Evolutionary conservation across 192 early-diverging fungal species (phyloP).

Genomic region (Chytriomyces hyalinus): DNA sequence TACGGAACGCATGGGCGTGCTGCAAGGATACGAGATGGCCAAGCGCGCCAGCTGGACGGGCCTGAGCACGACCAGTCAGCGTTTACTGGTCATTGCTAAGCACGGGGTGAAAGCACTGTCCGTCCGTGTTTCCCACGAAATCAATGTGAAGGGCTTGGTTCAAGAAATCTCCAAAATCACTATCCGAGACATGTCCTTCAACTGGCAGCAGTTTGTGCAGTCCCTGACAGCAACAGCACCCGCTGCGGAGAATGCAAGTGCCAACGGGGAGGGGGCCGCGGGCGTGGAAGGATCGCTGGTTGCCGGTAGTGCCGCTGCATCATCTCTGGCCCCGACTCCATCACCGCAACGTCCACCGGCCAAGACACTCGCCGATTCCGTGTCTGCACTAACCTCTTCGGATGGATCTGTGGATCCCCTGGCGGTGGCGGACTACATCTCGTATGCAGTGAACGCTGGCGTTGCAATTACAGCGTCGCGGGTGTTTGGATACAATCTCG

Average conservation of each 20-base stretch:
- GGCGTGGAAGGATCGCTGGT: not conserved
- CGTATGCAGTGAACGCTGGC: slow-evolving; percentile 29
- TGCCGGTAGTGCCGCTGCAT: not conserved
- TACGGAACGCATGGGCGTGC: not conserved
- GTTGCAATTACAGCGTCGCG: slow-evolving; percentile 26
- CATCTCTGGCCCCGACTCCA: not conserved
- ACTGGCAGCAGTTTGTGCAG: not conserved
- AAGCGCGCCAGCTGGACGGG: not conserved
- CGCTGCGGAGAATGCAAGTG: not conserved
- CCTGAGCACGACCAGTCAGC: not conserved
- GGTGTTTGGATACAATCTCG: slow-evolving; percentile 36
- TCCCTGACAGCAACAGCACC: not conserved
- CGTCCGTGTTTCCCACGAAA: not conserved
- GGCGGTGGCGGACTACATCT: slow-evolving; percentile 36
- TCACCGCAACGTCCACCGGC: not conserved
- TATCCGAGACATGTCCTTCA: not conserved
- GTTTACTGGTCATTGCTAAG: not conserved
- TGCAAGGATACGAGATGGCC: not conserved
- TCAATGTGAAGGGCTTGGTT: not conserved
- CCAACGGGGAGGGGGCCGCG: not conserved
- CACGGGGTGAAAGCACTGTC: not conserved
- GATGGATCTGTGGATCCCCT: slow-evolving; percentile 32
- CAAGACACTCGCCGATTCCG: slow-evolving; percentile 10
- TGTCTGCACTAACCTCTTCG: slow-evolving; percentile 10
- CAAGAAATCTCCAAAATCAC: not conserved